phyloP scores from a whole-genome alignment of 2,329 filamentous ascomycete genomes.

The Geoglossum cookeanum region DNA sequence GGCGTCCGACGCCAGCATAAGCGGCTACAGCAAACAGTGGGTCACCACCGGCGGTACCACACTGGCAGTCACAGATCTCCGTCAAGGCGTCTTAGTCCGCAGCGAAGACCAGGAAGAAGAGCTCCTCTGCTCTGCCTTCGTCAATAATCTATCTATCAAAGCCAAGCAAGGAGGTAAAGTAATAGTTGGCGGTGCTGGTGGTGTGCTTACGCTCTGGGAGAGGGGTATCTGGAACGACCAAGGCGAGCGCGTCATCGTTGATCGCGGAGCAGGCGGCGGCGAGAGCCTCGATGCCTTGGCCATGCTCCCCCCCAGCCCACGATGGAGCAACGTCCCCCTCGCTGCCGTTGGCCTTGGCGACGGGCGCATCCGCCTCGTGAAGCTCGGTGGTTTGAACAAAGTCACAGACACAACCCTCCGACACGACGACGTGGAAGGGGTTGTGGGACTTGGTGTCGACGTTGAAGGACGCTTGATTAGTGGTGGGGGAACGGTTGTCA shows the following conservation, averaged over 20 bases:
- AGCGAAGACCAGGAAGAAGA: constrained; percentile 95
- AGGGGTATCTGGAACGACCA: constrained; percentile 90
- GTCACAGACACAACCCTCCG: constrained; percentile 42
- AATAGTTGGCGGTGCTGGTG: constrained; percentile 57
- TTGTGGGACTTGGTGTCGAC: constrained; percentile 62
- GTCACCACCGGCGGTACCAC: constrained; percentile 84
- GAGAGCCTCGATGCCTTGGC: constrained; percentile 69
- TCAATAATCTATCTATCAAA: constrained; percentile 51
- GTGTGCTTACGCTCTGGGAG: constrained; percentile 85
- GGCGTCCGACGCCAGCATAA: constrained; percentile 60
- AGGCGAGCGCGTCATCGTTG: constrained; percentile 69
- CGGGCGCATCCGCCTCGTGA: constrained; percentile 58
- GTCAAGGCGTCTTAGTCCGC: constrained; percentile 66
- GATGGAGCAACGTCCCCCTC: constrained; percentile 45
- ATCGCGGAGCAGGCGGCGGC: constrained; percentile 35
- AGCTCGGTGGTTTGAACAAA: constrained; percentile 47
- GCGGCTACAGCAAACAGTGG: constrained; percentile 86
- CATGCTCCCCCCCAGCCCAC: constrained; percentile 49
- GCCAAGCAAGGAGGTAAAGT: constrained; percentile 54
- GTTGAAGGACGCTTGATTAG: constrained; percentile 72
- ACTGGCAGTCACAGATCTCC: constrained; percentile 72
- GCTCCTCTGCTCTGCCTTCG: constrained; percentile 60
- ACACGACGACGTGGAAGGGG: constrained; percentile 77
- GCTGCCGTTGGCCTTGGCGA: constrained; percentile 68
- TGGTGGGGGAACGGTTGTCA: constrained; percentile 68